Evolutionary conservation across 2,329 filamentous ascomycete species (phyloP), one percentile per base, ranked within the genome.

Genomic region (Beauveria australis): DNA sequence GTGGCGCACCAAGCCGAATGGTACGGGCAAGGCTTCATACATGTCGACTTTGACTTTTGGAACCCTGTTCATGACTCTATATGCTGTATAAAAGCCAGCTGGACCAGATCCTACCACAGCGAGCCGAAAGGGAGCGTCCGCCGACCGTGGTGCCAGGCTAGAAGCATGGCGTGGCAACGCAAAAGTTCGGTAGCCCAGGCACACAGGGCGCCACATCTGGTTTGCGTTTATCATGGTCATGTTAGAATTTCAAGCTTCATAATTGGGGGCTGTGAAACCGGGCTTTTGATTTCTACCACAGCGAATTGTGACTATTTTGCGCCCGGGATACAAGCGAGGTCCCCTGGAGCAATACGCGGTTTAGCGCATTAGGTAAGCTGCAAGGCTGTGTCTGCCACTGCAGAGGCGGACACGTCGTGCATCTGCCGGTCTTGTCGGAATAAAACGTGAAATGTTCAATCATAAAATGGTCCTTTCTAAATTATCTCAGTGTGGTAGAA

Each of bases 61-160:
- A 43, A 94, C 80, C 68, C 87, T 90, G 59, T 84, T 83, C 80
- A 97, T 87, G 60, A 96, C 81, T 61, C 92, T 85, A 69, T 94
- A 91, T 1, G 94, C 88, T 0, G 93, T 90, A 72, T 99, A 99
- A 78, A 97, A 99, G 3, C 94, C 94, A 14, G 94, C 94, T 1
- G 94, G 94, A 1, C 94, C 94, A 30, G 94, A 97, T 56, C 93
- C 94, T 66, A 97, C 84, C 64, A 97, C 83, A 62, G 93, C 94
- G 73, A 97, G 81, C 53, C 91, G 89, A 68, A 93, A 85, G 2
- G 85, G 83, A 53, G 79, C 75, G 61, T 76, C 74, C 60, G 70
- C 68, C 53, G 65, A 66, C 53, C 68, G 66, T 44, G 64, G 53
- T 19, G 51, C 51, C 16, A 53, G 44, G 43, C 44, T 49, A 7